Percentiles rank a stretch among this genome's conserved stretches.
These are phyloP conservation scores for Ceratobasidium sp. DNA, from an alignment of 1,284 basidiomycete genomes.

Conservation along the genomic window DNA sequence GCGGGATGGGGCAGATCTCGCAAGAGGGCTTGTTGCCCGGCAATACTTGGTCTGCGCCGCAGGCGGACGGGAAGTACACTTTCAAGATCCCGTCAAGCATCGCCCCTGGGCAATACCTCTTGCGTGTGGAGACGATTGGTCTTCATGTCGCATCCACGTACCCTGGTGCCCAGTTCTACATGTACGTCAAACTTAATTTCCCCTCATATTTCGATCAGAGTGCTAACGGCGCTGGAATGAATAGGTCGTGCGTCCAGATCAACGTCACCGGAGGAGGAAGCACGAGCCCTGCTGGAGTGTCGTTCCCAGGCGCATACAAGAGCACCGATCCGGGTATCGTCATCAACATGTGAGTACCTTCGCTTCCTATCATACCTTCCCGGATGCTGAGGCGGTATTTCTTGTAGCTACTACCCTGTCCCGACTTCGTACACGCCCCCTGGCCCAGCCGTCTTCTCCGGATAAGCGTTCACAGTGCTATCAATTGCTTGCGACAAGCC, in stretches of 20 bases:
- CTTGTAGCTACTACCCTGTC: constrained; percentile 48
- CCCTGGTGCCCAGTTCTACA: constrained; percentile 49
- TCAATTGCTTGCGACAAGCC: too few relatives aligned
- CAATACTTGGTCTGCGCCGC: constrained; percentile 33
- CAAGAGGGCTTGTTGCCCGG: constrained; percentile 29
- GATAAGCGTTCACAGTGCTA: background rate
- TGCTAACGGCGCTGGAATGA: too few relatives aligned
- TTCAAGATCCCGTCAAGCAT: constrained; percentile 68
- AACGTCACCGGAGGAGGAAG: constrained; percentile 44
- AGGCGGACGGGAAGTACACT: constrained; percentile 61
- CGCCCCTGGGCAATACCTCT: constrained; percentile 65
- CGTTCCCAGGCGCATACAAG: constrained; percentile 48
- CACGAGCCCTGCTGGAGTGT: constrained; percentile 39
- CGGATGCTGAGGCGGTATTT: background rate
- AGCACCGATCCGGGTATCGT: constrained; percentile 50
- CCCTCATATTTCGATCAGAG: background rate
- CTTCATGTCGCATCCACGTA: constrained; percentile 45
- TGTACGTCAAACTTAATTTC: background rate
- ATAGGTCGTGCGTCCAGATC: constrained; percentile 34
- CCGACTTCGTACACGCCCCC: constrained; percentile 61
- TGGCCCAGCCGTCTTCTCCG: constrained; percentile 51
- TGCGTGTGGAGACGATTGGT: constrained; percentile 65
- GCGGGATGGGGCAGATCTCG: constrained; percentile 9
- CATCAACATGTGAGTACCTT: constrained; percentile 4
- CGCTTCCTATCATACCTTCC: background rate